These are phyloP conservation scores for Ocimum tenuiflorum DNA, from an alignment of 257 asterid genomes.

Conservation along the genomic window DNA sequence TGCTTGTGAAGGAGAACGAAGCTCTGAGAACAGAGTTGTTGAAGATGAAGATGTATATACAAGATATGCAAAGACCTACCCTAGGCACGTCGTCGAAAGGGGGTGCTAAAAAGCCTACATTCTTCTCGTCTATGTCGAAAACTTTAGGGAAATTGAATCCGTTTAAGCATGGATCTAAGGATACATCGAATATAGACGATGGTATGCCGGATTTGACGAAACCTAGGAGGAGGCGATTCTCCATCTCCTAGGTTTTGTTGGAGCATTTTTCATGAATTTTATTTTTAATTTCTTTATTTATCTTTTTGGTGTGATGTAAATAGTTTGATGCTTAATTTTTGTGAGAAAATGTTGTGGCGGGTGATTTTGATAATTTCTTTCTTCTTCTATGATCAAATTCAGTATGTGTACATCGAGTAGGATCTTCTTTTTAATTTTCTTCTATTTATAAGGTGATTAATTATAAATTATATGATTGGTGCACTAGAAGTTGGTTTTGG, in stretches of 20 bases:
- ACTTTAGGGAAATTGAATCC: conserved; percentile 76
- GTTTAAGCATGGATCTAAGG: conserved; percentile 83
- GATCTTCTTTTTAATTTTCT: too few species aligned
- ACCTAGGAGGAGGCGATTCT: conserved; percentile 93
- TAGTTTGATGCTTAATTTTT: conserved; percentile 23
- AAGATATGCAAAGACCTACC: conserved; percentile 46
- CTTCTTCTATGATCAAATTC: too few species aligned
- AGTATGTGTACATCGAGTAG: too few species aligned
- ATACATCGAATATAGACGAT: conserved; percentile 57
- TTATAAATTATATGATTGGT: not conserved
- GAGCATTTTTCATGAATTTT: not conserved
- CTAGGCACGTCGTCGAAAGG: conserved; percentile 40
- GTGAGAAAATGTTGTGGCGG: conserved; percentile 5
- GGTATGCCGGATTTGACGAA: conserved; percentile 51
- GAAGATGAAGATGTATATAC: conserved; percentile 77
- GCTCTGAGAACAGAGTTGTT: conserved; percentile 65
- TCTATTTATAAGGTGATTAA: too few species aligned
- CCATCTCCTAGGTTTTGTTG: conserved; percentile 45
- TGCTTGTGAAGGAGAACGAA: conserved; percentile 77
- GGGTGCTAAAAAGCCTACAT: conserved; percentile 35
- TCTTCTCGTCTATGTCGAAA: conserved; percentile 79
- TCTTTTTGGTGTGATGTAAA: conserved; percentile 31
- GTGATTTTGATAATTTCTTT: not conserved
- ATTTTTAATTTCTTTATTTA: not conserved
- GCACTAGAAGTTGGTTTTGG: not conserved